Evolutionary conservation across 2,329 filamentous ascomycete species (phyloP).

Genomic region (Pseudogymnoascus sp.): DNA sequence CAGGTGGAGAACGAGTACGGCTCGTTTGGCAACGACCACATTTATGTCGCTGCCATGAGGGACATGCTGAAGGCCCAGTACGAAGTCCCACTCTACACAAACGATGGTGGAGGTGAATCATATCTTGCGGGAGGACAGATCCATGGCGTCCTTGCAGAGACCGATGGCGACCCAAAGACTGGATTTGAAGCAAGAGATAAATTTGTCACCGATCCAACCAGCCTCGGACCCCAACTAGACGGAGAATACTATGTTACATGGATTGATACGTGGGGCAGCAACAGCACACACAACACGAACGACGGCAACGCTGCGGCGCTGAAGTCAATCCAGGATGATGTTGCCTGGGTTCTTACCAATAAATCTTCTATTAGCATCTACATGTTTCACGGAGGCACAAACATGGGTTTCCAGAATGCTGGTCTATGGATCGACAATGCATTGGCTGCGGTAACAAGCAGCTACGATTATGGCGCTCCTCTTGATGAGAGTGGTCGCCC

Average conservation of each 20-base stretch:
- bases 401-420: conserved; percentile 42
- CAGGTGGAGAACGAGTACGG: conserved; percentile 49
- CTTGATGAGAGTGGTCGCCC: conserved; percentile 43
- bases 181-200: conserved; percentile 36
- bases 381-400: conserved; percentile 48
- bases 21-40: conserved; percentile 39
- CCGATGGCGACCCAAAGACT: conserved; percentile 38
- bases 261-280: conserved; percentile 38
- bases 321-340: conserved; percentile 27
- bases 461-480: conserved; percentile 45
- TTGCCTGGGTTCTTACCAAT: conserved; percentile 33
- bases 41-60: conserved; percentile 35
- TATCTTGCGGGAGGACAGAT: conserved; percentile 39
- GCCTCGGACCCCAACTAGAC: conserved; percentile 39
- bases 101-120: conserved; percentile 40
- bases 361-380: conserved; percentile 42
- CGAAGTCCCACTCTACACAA: conserved; percentile 41
- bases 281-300: conserved; percentile 32
- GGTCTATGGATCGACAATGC: conserved; percentile 36
- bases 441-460: conserved; percentile 37
- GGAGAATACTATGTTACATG: conserved; percentile 43
- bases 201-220: conserved; percentile 37
- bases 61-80: conserved; percentile 38
- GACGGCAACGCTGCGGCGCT: conserved; percentile 24
- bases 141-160: conserved; percentile 38